These are phyloP conservation scores for Durusdinium trenchii DNA, from an alignment of 73 alveolate species.

Conservation along the genomic window DNA sequence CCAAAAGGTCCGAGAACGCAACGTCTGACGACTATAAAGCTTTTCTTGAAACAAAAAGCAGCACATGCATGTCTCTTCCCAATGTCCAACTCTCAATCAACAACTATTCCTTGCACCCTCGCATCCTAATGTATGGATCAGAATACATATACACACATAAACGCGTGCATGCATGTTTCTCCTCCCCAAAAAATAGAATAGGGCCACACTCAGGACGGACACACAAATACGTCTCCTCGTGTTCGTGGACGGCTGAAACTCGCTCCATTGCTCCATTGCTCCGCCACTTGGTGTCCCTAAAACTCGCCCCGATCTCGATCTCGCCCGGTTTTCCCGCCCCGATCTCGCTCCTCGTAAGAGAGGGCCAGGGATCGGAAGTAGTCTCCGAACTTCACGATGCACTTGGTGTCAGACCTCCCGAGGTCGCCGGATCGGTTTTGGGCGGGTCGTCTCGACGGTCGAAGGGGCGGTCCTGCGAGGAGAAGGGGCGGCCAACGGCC, in stretches of 20 bases:
- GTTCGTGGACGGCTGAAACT: background rate
- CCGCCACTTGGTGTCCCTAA: background rate
- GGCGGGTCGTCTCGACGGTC: background rate
- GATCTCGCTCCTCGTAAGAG: background rate
- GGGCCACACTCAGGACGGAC: too few relatives aligned
- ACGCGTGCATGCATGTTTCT: too few relatives aligned
- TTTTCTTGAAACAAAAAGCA: too few relatives aligned
- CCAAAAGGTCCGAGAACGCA: too few relatives aligned
- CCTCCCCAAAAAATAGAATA: too few relatives aligned
- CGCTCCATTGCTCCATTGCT: background rate
- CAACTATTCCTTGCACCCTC: too few relatives aligned
- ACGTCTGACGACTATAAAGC: too few relatives aligned
- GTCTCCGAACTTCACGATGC: slow-evolving; percentile 84
- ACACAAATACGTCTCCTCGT: background rate
- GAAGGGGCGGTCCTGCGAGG: background rate
- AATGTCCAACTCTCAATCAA: too few relatives aligned
- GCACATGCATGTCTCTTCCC: too few relatives aligned
- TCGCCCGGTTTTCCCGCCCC: background rate
- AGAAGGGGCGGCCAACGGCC: too few relatives aligned
- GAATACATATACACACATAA: too few relatives aligned
- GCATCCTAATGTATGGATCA: too few relatives aligned
- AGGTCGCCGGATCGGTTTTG: background rate
- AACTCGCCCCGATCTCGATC: background rate
- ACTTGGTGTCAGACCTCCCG: slow-evolving; percentile 15
- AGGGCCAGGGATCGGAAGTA: slow-evolving; percentile 70